A percentile compares a stretch with the other conserved stretches of the same genome.
phyloP scores from a whole-genome alignment of 1,139 yeast genomes.

The Pichia cactophila region DNA sequence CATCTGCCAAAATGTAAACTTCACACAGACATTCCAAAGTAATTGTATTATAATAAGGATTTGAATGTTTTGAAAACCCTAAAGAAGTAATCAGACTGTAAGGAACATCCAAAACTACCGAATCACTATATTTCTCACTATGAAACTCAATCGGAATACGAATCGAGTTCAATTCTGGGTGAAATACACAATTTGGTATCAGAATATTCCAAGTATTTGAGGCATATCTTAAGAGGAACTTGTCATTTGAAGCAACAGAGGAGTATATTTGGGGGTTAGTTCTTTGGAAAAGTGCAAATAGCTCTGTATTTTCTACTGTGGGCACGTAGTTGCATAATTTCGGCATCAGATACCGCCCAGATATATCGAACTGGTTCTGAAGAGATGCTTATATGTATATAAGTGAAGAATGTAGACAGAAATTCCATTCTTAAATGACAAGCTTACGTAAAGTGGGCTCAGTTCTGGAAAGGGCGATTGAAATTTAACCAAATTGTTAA shows the following conservation, averaged over 20 bases:
- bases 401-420: not conserved
- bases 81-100: constrained; percentile 1
- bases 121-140: not conserved
- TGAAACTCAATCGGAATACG: constrained; percentile 5
- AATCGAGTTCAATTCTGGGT: constrained; percentile 7
- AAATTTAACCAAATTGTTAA: too few species aligned
- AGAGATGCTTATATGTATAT: too few species aligned
- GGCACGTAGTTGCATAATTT: constrained; percentile 10
- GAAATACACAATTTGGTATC: constrained; percentile 10
- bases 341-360: constrained; percentile 1
- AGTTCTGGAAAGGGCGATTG: too few species aligned
- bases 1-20: constrained; percentile 14
- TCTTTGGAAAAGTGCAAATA: constrained; percentile 9
- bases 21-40: constrained; percentile 11
- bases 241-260: constrained; percentile 12
- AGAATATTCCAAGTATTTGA: constrained; percentile 18
- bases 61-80: constrained; percentile 1
- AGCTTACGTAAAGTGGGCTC: too few species aligned
- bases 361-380: too few species aligned
- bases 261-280: constrained; percentile 14
- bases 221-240: constrained; percentile 16
- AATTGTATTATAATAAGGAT: constrained; percentile 8
- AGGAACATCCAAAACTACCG: constrained; percentile 9
- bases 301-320: constrained; percentile 18
- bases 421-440: not conserved